phyloP scores from a whole-genome alignment of 768 basidiomycete species.

The Flagelloscypha sp. region DNA sequence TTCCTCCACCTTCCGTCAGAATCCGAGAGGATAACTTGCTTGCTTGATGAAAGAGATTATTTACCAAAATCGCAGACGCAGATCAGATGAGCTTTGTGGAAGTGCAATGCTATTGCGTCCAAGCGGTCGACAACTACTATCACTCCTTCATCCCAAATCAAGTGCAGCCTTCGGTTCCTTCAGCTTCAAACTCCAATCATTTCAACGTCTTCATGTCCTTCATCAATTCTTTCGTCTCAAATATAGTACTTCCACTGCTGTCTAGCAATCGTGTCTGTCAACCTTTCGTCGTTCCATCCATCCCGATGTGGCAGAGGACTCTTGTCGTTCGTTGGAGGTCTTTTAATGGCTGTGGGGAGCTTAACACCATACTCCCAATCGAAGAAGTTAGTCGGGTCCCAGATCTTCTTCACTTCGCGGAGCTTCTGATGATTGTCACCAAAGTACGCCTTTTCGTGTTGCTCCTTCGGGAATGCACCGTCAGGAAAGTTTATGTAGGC shows the following conservation, averaged over 20 bases:
- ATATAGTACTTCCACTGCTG: constrained; percentile 10
- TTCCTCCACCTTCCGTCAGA: too few species aligned
- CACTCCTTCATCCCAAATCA: too few species aligned
- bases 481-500: constrained; percentile 13
- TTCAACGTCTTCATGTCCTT: too few species aligned
- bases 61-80: too few species aligned
- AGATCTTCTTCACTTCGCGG: constrained; percentile 11
- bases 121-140: too few species aligned
- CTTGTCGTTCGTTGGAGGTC: not conserved
- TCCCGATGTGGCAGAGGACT: not conserved
- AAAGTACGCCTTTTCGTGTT: constrained; percentile 8
- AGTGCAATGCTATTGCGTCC: too few species aligned
- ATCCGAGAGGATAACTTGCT: too few species aligned
- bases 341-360: constrained; percentile 2
- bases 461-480: constrained; percentile 2
- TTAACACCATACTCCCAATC: constrained; percentile 7
- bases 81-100: too few species aligned
- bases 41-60: too few species aligned
- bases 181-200: too few species aligned
- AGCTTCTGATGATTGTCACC: constrained; percentile 10
- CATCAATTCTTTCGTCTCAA: too few species aligned
- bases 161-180: too few species aligned
- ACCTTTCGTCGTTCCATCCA: constrained; percentile 6
- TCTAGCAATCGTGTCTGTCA: constrained; percentile 8
- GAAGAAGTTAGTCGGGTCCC: constrained; percentile 12